Evolutionary conservation across 805 yeast species (phyloP).

Genomic region (Kuraishia borneana): DNA sequence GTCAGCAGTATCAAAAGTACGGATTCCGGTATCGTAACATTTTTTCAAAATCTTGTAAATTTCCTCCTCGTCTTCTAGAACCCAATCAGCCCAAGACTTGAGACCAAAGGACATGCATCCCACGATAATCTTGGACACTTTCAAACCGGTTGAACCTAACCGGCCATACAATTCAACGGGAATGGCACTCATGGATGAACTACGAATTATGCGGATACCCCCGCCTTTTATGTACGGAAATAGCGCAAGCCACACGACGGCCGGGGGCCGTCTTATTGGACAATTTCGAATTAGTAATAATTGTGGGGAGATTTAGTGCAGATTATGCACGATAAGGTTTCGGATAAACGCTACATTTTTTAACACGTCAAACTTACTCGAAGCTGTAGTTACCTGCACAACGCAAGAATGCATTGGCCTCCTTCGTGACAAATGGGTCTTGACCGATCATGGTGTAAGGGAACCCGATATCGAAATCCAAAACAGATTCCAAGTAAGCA

Average conservation of each 20-base stretch:
- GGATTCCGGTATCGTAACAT: conserved; percentile 34
- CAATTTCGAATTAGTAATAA: too few relatives aligned
- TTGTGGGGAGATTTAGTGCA: too few relatives aligned
- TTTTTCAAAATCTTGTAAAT: conserved; percentile 30
- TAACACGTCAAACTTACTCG: too few relatives aligned
- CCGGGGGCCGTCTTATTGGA: too few relatives aligned
- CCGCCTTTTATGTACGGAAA: not conserved
- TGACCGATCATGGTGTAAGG: too few relatives aligned
- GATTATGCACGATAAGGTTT: too few relatives aligned
- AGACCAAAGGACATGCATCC: conserved; percentile 46
- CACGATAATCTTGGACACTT: conserved; percentile 35
- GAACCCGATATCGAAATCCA: too few relatives aligned
- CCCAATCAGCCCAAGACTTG: conserved; percentile 35
- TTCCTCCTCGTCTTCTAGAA: conserved; percentile 33
- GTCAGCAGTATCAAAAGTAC: conserved; percentile 44
- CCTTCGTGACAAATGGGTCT: too few relatives aligned
- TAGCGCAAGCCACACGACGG: too few relatives aligned
- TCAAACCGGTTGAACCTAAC: conserved; percentile 35
- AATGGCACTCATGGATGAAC: not conserved
- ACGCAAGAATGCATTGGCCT: too few relatives aligned
- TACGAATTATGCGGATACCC: not conserved
- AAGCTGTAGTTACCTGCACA: too few relatives aligned
- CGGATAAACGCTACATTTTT: too few relatives aligned
- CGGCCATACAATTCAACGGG: conserved; percentile 6
- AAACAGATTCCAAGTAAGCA: conserved; percentile 24